Conservation (phyloP, 768 basidiomycete genomes). For the Trametes maxima region DNA sequence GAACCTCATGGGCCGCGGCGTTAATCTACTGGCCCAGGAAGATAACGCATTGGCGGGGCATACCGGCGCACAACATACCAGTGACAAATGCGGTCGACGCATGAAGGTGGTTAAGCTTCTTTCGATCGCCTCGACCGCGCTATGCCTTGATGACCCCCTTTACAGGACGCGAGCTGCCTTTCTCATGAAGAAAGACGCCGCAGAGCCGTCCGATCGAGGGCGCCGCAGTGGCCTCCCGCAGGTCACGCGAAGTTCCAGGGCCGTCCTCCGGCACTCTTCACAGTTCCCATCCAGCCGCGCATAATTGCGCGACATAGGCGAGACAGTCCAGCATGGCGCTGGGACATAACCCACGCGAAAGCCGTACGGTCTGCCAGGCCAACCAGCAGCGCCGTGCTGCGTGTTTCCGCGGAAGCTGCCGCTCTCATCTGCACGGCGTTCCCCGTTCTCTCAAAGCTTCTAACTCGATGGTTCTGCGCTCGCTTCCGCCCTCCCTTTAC, state of each 20-base stretch:
- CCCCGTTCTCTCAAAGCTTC: too few relatives aligned
- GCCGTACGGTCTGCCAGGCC: too few relatives aligned
- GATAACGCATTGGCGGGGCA: not conserved
- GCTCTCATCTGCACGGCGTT: too few relatives aligned
- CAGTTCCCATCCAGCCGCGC: not conserved
- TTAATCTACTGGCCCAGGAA: not conserved
- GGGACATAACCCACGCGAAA: not conserved
- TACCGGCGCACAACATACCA: not conserved
- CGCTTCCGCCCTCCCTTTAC: too few relatives aligned
- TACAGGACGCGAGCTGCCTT: not conserved
- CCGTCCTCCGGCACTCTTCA: constrained; percentile 6
- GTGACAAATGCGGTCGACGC: not conserved
- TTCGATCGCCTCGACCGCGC: constrained; percentile 1
- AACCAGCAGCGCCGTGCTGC: too few relatives aligned
- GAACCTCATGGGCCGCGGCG: not conserved
- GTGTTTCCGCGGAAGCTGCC: too few relatives aligned
- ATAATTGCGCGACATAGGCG: too few relatives aligned
- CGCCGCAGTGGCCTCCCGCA: not conserved
- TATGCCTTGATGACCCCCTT: not conserved
- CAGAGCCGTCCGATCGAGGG: constrained; percentile 1
- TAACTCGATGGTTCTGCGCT: too few relatives aligned
- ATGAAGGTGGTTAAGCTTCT: not conserved
- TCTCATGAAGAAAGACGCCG: not conserved
- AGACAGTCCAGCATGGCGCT: not conserved
- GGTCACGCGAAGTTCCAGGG: constrained; percentile 7